These are phyloP conservation scores for Pyricularia sp. DNA, from an alignment of 2,329 filamentous ascomycete species.

Conservation along the genomic window DNA sequence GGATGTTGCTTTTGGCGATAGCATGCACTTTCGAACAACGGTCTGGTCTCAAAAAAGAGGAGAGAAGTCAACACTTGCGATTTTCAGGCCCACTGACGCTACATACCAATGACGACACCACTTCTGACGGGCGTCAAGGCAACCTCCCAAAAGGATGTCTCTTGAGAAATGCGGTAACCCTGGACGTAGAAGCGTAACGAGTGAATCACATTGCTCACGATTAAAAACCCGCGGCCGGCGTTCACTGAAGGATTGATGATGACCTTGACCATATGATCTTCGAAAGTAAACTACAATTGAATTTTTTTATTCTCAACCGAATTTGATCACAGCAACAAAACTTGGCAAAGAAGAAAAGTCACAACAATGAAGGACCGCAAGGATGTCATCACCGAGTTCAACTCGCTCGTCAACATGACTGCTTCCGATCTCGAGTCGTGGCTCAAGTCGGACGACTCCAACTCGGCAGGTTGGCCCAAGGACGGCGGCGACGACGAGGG, in stretches of 20 bases:
- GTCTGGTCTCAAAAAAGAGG: neutral
- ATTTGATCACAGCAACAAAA: neutral
- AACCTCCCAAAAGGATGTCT: neutral
- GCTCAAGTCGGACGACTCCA: conserved; percentile 50
- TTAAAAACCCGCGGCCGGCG: neutral
- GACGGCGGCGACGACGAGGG: conserved; percentile 30
- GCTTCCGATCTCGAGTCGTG: conserved; percentile 50
- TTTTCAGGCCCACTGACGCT: neutral
- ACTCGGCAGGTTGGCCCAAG: conserved; percentile 50
- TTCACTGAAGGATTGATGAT: neutral
- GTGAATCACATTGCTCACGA: neutral
- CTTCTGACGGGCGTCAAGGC: neutral
- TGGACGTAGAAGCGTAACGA: neutral
- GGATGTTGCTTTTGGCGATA: neutral
- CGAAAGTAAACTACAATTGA: neutral
- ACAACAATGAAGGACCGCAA: neutral
- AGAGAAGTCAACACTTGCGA: neutral
- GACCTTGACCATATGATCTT: neutral
- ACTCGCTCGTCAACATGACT: conserved; percentile 57
- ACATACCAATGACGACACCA: neutral
- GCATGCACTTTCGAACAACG: neutral
- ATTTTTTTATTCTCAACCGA: neutral
- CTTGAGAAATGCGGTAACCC: neutral
- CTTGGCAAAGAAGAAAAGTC: neutral
- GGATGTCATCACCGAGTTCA: conserved; percentile 39